Evolutionary conservation across 1,139 yeast genomes (phyloP), one percentile per base, ranked within the genome.

Genomic region (Yamadazyma mexicana): DNA sequence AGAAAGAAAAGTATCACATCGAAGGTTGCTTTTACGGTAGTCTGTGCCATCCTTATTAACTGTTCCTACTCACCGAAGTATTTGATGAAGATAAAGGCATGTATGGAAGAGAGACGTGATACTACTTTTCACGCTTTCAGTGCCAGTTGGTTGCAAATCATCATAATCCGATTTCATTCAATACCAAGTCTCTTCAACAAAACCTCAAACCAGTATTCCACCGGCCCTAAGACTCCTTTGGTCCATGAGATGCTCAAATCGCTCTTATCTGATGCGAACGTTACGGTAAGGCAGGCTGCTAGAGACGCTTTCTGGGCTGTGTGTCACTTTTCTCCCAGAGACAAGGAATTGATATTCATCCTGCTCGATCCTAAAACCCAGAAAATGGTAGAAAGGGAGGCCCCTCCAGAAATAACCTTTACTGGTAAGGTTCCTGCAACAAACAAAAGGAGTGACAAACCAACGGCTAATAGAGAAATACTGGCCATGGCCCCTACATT

Each of bases 1-100:
- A 80, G 91, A 0, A 81, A 96, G 2, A 92, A 92, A 56, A 79
- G 79, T 46, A 83, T 92, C 23, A 77, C 96, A 0, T 86, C 91
- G 11, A 76, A 79, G 31, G 80, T 83, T 49, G 94, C 96, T 0
- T 77, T 83, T 53, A 74, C 79, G 50, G 78, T 85, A 1, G 64
- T 83, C n/a, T 75, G 79, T 40, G 75, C 85, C 0, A 65, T 92
- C 33, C 62, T 87, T 25, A 63, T 77, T 3, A 72, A 81, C 48
- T 66, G 81, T 15, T 69, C 82, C 5, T 79, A 74, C 55, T 75
- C 75, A 39, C 55, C 66, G n/a, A 75, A 81, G 48, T 56, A 77
- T 12, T 59, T 87, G 35, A 73, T 68, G 39, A 77, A 73, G 37
- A 69, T 87, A n/a, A 61, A 63, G 27, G 37, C 60, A 4, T 75